Conservation (phyloP, 768 basidiomycete species). For the Amanita subjunquillea region DNA sequence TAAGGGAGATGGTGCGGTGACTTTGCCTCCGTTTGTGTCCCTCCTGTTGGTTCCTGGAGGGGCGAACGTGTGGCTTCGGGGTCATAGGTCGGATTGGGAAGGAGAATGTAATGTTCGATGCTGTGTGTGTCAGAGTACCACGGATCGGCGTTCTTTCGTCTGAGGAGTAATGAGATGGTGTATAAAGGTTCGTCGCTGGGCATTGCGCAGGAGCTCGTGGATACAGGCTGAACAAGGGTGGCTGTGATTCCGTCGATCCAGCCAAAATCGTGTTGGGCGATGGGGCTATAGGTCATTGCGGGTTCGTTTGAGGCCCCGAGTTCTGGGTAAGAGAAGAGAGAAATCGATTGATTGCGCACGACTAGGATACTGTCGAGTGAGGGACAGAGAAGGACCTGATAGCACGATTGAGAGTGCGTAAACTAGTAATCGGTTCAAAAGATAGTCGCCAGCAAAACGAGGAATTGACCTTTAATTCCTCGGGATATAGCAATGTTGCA, state of each 20-base stretch:
- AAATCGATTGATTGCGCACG: constrained; percentile 47
- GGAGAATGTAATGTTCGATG: constrained; percentile 43
- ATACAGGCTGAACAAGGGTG: constrained; percentile 10
- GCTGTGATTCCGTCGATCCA: constrained; percentile 57
- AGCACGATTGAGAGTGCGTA: constrained; percentile 35
- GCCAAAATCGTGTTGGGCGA: constrained; percentile 44
- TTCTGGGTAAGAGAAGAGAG: constrained; percentile 40
- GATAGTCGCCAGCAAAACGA: neutral
- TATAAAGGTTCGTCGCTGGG: neutral
- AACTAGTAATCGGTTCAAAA: constrained; percentile 1
- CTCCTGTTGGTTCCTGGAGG: neutral
- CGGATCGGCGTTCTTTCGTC: constrained; percentile 45
- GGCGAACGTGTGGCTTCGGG: neutral
- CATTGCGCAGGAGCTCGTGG: neutral
- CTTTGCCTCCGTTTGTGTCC: neutral
- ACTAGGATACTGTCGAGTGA: constrained; percentile 36
- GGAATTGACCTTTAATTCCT: constrained; percentile 18
- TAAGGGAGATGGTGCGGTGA: constrained; percentile 16
- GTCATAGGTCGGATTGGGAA: constrained; percentile 22
- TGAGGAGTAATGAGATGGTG: constrained; percentile 40
- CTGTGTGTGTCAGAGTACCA: constrained; percentile 40
- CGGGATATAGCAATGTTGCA: constrained; percentile 34
- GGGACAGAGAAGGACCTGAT: constrained; percentile 37
- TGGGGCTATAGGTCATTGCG: constrained; percentile 20
- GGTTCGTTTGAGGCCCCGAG: constrained; percentile 15